Percentiles rank a stretch among this genome's conserved stretches.
Conservation (phyloP, 192 early-diverging fungal species). For the Backusella westeae region DNA sequence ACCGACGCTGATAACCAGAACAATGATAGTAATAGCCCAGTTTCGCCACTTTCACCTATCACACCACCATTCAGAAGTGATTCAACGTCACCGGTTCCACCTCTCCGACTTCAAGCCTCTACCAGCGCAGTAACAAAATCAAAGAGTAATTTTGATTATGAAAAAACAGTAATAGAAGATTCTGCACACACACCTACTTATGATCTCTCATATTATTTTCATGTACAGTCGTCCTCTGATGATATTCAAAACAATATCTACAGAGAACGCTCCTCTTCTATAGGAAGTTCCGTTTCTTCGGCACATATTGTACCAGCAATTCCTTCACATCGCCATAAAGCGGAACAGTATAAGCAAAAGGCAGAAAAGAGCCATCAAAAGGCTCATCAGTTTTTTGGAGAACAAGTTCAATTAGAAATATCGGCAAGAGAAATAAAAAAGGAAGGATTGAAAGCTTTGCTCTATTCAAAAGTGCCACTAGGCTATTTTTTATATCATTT, state of each 20-base stretch:
- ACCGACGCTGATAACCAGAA: not conserved
- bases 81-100: not conserved
- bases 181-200: constrained; percentile 2
- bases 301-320: not conserved
- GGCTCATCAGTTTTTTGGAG: constrained; percentile 7
- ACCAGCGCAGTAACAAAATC: not conserved
- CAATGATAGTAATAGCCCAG: not conserved
- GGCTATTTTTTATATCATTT: constrained; percentile 15
- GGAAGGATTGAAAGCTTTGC: constrained; percentile 11
- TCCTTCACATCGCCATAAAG: not conserved
- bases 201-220: constrained; percentile 12
- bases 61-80: not conserved
- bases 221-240: not conserved
- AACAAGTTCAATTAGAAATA: constrained; percentile 6
- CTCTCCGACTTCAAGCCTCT: not conserved
- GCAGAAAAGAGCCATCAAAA: constrained; percentile 3
- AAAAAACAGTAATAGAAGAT: not conserved
- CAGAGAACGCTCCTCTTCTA: not conserved
- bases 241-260: not conserved
- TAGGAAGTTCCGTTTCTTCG: not conserved
- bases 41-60: not conserved
- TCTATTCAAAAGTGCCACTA: constrained; percentile 1
- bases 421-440: constrained; percentile 9
- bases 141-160: not conserved
- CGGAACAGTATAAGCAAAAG: not conserved